Evolutionary conservation across 257 asterid species (phyloP), one percentile per base, ranked within the genome.

Genomic region (Nicotiana tomentosiformis): DNA sequence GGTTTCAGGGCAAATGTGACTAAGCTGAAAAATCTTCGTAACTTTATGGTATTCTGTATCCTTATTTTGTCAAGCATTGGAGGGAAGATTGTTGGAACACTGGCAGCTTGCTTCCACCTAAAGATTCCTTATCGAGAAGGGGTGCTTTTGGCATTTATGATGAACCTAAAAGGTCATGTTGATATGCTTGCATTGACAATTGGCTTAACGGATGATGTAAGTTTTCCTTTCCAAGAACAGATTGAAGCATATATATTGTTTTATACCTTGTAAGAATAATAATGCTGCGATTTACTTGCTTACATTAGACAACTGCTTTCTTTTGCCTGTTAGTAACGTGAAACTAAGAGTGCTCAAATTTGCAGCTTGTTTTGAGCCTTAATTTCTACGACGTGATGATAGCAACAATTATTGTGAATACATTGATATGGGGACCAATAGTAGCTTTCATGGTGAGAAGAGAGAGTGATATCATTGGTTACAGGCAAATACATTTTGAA

Each of bases 121-220:
- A 94, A 93, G 84, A 91, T 96, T 60, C 98, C 99, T 2, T 76
- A 92, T 83, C 91, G 90, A 70, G 98, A 96, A 80, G 99, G 99
- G 46, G 98, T 96, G 78, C 93, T 96, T 43, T 86, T 96, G 64
- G 90, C 99, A 83, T 96, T 94, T 90, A 84, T 96, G 83, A 90
- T 94, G 99, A 96, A 96, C 90, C 88, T 96, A 91, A 96, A 96
- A 83, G 98, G 98, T 32, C 98, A 94, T 68, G 97, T 95, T 18
- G 99, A 96, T 85, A 86, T 95, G 87, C 88, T 95, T 60, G 90
- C 98, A 14, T 85, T 96, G 35, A 90, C 97, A 8, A 43, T 89
- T 11, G 93, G 93, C 69, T 76, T 89, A 26, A 90, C 93, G 77
- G 89, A 87, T 55, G 85, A 87, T 17, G 99, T 96, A 86, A 90